phyloP scores from a whole-genome alignment of 2,329 filamentous ascomycete genomes.

The Neurospora sp. region DNA sequence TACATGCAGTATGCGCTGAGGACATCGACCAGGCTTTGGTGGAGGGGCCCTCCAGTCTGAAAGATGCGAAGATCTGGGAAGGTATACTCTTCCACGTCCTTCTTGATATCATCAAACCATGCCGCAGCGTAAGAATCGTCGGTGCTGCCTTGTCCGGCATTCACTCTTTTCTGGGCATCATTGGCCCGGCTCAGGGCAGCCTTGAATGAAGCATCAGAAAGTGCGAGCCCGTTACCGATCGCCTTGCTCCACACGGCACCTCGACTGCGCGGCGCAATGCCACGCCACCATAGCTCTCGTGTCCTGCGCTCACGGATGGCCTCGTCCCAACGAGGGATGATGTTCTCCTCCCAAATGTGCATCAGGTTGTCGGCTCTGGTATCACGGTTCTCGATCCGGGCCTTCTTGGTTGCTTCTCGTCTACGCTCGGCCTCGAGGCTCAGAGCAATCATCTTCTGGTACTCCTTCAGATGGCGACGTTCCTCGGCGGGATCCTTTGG shows the following conservation, averaged over 20 bases:
- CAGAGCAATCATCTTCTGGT: conserved; percentile 70
- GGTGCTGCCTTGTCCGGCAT: conserved; percentile 37
- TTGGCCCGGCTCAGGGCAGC: conserved; percentile 61
- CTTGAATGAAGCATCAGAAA: conserved; percentile 57
- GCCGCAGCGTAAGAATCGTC: conserved; percentile 47
- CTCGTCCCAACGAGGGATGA: conserved; percentile 66
- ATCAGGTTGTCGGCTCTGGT: conserved; percentile 44
- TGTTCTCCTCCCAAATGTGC: conserved; percentile 64
- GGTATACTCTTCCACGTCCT: conserved; percentile 53
- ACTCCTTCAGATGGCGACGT: conserved; percentile 75
- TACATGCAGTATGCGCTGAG: conserved; percentile 75
- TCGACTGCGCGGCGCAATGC: conserved; percentile 61
- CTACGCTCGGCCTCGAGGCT: conserved; percentile 51
- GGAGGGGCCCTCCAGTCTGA: conserved; percentile 53
- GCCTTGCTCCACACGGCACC: conserved; percentile 61
- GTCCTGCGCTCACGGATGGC: conserved; percentile 61
- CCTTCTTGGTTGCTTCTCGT: conserved; percentile 42
- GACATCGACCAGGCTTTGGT: conserved; percentile 60
- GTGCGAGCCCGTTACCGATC: conserved; percentile 63
- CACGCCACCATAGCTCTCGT: conserved; percentile 74
- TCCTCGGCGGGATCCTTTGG: conserved; percentile 88
- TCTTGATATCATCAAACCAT: conserved; percentile 55
- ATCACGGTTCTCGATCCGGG: conserved; percentile 44
- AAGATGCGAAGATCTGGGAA: conserved; percentile 69
- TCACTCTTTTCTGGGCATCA: conserved; percentile 48